Evolutionary conservation across 2,329 filamentous ascomycete genomes (phyloP).

Genomic region (Pleurostoma richardsiae): DNA sequence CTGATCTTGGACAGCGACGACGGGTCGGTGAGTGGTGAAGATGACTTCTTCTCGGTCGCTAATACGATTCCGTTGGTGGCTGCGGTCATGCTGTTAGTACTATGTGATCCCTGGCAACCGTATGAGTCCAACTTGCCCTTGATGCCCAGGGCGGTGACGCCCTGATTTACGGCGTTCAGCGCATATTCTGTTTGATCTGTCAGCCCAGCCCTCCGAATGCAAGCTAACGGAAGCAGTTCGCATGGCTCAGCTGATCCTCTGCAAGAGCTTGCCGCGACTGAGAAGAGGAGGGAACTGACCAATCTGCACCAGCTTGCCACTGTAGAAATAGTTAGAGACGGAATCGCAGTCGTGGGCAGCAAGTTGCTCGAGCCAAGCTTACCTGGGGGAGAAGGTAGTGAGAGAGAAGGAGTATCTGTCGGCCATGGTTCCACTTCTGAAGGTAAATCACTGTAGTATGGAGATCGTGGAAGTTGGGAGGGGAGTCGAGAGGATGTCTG

Average conservation of each 20-base stretch:
- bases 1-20: constrained; percentile 95
- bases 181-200: constrained; percentile 73
- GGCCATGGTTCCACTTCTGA: constrained; percentile 60
- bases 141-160: constrained; percentile 96
- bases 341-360: constrained; percentile 33
- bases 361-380: constrained; percentile 33
- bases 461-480: not conserved
- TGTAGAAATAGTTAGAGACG: constrained; percentile 30
- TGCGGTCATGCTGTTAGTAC: constrained; percentile 28
- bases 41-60: constrained; percentile 99
- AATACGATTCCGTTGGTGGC: constrained; percentile 98
- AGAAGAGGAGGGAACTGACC: constrained; percentile 37
- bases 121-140: constrained; percentile 61
- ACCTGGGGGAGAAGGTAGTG: constrained; percentile 99
- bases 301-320: constrained; percentile 98
- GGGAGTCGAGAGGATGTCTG: not conserved
- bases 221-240: too few relatives aligned
- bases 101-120: not conserved
- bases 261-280: too few relatives aligned
- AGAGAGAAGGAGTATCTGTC: constrained; percentile 99
- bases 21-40: constrained; percentile 92
- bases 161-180: constrained; percentile 97
- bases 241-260: too few relatives aligned
- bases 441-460: not conserved
- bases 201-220: constrained; percentile 4